phyloP scores from a whole-genome alignment of 2,329 filamentous ascomycete species.

The Neofusicoccum sp. region DNA sequence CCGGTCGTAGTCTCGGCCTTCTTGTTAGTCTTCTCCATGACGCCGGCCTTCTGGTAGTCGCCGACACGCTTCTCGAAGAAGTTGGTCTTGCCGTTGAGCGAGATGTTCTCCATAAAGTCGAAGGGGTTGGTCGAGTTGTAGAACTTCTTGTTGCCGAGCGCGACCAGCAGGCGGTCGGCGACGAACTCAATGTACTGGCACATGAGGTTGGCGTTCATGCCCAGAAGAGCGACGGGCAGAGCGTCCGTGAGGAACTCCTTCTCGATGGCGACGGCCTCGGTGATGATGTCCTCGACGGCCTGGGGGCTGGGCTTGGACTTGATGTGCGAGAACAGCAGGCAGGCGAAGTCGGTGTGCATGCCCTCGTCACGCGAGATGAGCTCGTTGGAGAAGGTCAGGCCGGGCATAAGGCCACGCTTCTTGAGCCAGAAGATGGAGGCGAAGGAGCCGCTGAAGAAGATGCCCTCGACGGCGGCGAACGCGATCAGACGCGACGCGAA shows the following conservation, averaged over 20 bases:
- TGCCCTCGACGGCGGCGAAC: slow-evolving; percentile 96
- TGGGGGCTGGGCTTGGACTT: slow-evolving; percentile 85
- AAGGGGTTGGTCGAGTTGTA: slow-evolving; percentile 96
- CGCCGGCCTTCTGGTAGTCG: slow-evolving; percentile 99
- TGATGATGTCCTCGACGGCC: slow-evolving; percentile 82
- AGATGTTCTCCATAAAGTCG: slow-evolving; percentile 99
- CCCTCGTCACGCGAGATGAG: slow-evolving; percentile 99
- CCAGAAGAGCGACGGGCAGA: slow-evolving; percentile 85
- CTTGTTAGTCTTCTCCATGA: slow-evolving; percentile 90
- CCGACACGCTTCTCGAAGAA: slow-evolving; percentile 99
- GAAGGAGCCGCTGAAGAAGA: slow-evolving; percentile 99
- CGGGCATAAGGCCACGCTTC: slow-evolving; percentile 99
- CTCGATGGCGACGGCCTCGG: slow-evolving; percentile 90
- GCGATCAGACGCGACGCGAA: slow-evolving; percentile 95
- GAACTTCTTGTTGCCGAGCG: slow-evolving; percentile 90
- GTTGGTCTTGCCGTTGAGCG: slow-evolving; percentile 98
- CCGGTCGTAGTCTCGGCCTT: slow-evolving; percentile 41
- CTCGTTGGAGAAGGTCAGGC: slow-evolving; percentile 98
- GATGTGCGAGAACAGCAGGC: slow-evolving; percentile 94
- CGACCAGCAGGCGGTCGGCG: slow-evolving; percentile 87
- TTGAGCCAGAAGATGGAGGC: slow-evolving; percentile 99
- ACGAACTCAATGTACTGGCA: slow-evolving; percentile 99
- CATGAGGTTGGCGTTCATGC: slow-evolving; percentile 97
- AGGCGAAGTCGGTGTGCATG: slow-evolving; percentile 98
- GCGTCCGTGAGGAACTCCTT: slow-evolving; percentile 98